Evolutionary conservation across 1,284 basidiomycete species (phyloP).

Genomic region (Cryptococcus depauperatus): DNA sequence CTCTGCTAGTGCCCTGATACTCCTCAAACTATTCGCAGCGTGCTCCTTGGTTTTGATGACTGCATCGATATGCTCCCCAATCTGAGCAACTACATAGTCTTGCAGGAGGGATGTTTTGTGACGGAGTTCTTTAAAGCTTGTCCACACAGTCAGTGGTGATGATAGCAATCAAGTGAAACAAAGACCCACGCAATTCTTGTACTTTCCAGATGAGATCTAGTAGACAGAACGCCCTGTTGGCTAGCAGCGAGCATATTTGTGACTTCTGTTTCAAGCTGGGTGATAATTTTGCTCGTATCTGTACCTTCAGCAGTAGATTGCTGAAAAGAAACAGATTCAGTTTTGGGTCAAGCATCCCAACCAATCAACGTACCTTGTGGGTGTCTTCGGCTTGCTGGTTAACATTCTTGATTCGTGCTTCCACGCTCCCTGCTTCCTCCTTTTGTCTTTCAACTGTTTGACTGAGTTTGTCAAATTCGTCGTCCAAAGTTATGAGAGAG

Average conservation of each 20-base stretch:
- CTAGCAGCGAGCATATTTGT: constrained; percentile 30
- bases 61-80: constrained; percentile 35
- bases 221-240: constrained; percentile 31
- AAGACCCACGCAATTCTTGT: constrained; percentile 34
- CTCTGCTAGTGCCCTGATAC: constrained; percentile 36
- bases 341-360: background rate
- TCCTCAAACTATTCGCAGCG: constrained; percentile 31
- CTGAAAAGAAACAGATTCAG: constrained; percentile 15
- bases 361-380: constrained; percentile 57
- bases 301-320: constrained; percentile 27
- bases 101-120: constrained; percentile 37
- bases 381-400: constrained; percentile 65
- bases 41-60: constrained; percentile 42
- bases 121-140: constrained; percentile 36
- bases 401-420: constrained; percentile 46
- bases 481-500: constrained; percentile 64
- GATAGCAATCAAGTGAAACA: background rate
- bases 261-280: constrained; percentile 33
- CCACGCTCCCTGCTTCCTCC: constrained; percentile 59
- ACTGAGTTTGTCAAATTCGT: constrained; percentile 62
- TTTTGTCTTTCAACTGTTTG: constrained; percentile 46
- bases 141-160: background rate
- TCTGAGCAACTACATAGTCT: constrained; percentile 26
- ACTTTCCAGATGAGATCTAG: constrained; percentile 34
- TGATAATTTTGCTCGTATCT: constrained; percentile 28